Base-by-base conservation (phyloP, 2,329 filamentous ascomycete species). In the Mariannaea elegans region DNA sequence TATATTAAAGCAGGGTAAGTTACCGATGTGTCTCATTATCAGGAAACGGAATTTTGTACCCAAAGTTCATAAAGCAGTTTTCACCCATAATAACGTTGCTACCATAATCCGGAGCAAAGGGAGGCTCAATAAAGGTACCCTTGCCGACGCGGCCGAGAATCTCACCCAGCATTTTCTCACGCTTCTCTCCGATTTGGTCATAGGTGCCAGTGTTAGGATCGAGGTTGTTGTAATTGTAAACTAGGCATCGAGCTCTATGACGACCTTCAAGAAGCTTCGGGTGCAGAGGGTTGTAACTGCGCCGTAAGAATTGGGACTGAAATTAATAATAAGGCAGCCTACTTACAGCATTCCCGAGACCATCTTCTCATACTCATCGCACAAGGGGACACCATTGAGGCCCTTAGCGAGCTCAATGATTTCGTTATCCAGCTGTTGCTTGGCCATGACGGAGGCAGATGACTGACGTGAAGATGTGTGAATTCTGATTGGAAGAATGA, bases 101-200 rank as follows among this genome's bases (percentile, higher is more conserved):
- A 2, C 88, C 88, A 59, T 90, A 90, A 70, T 90, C 88, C 31
- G 89, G 79, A 36, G 78, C 80, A 56, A 91, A 78, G 0, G 87
- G 87, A 0, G 87, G 83, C 65, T 90, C 87, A 32, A 90, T 82
- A 62, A 83, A 83, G 21, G 77, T 79, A 0, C 83, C 83, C 2
- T 18, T 13, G 10, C 68, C 66, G 39, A 69, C 61, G 7, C 56
- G 59, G 24, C 66, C 68, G 7, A 69, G 64, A 10, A 71, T 52
- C 9, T 59, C 62, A 1, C 46, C 49, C 0, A 71, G 56, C 6
- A 71, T 39, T 19, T 68, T 49, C 1, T 36, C 10, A 0, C 59
- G 55, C 16, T 52, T 56, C 2, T 32, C 14, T 2, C 13, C 60
- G 13, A 63, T 56, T 18, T 68, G 52, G 4, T 62, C 45, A 2